Conservation (phyloP, 2,329 filamentous ascomycete genomes). For the Aspergillus hiratsukae region DNA sequence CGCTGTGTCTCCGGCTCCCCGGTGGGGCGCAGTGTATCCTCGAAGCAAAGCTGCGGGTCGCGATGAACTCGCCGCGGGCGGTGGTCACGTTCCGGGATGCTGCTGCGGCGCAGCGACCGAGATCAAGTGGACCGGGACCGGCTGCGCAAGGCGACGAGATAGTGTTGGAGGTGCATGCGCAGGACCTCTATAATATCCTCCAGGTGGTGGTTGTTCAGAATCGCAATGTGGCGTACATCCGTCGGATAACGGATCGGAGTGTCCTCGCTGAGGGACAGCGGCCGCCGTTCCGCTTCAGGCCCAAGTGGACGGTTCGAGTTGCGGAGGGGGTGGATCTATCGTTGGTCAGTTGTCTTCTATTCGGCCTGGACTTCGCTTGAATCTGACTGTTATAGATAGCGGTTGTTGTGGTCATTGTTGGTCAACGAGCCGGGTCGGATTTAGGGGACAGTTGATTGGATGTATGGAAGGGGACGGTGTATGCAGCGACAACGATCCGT, state of each 20-base stretch:
- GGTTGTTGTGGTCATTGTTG: conserved; percentile 15
- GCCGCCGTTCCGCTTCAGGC: conserved; percentile 13
- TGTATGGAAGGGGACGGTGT: neutral
- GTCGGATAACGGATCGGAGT: conserved; percentile 7
- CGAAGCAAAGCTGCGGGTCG: conserved; percentile 12
- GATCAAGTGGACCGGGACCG: neutral
- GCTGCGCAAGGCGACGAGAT: neutral
- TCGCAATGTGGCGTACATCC: conserved; percentile 8
- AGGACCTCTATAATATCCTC: conserved; percentile 12
- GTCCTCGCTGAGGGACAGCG: conserved; percentile 12
- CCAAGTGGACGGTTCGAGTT: conserved; percentile 14
- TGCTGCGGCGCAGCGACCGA: neutral
- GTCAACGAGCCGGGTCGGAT: conserved; percentile 2
- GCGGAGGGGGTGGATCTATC: conserved; percentile 13
- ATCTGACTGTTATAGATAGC: conserved; percentile 6
- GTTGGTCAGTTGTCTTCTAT: conserved; percentile 6
- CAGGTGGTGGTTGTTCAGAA: conserved; percentile 12
- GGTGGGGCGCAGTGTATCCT: conserved; percentile 8
- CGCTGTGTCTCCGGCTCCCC: conserved; percentile 10
- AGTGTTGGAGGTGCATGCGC: conserved; percentile 7
- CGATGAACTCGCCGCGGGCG: conserved; percentile 8
- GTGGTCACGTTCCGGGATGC: conserved; percentile 12
- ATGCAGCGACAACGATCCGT: no score
- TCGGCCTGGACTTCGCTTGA: neutral
- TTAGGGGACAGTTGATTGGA: neutral